phyloP scores from a whole-genome alignment of 352 stramenopile species.

The Blastocystis sp. region DNA sequence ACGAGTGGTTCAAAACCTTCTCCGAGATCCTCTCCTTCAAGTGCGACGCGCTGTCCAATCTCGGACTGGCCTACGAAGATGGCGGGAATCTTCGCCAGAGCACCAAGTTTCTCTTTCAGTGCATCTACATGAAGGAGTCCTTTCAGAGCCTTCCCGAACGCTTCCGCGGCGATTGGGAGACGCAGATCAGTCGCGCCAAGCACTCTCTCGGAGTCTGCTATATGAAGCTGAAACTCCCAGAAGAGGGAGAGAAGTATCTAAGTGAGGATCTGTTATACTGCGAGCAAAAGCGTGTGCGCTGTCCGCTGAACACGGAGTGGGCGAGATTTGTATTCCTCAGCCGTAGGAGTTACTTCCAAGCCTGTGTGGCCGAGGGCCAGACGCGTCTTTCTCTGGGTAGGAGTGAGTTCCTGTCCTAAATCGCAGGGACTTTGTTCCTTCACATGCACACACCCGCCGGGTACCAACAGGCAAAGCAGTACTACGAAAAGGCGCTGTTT shows the following conservation, averaged over 20 bases:
- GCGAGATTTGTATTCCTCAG: not conserved
- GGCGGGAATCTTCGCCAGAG: conserved; percentile 34
- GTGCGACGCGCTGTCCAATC: conserved; percentile 33
- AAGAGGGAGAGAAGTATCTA: conserved; percentile 57
- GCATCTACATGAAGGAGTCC: conserved; percentile 50
- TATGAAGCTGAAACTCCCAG: conserved; percentile 42
- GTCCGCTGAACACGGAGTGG: conserved; percentile 8
- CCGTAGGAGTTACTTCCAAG: conserved; percentile 7
- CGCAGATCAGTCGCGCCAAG: conserved; percentile 17
- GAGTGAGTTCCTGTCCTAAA: not conserved
- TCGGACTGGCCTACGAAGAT: conserved; percentile 58
- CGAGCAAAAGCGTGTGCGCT: not conserved
- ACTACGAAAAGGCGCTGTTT: conserved; percentile 40
- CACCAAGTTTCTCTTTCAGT: conserved; percentile 55
- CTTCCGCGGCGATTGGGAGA: conserved; percentile 11
- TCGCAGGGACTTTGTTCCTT: conserved; percentile 1
- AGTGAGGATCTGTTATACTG: conserved; percentile 24
- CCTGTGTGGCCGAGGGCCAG: conserved; percentile 54
- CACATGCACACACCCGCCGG: conserved; percentile 11
- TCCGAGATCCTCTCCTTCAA: conserved; percentile 40
- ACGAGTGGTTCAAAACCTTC: not conserved
- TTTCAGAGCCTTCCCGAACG: not conserved
- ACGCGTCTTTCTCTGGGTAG: conserved; percentile 28
- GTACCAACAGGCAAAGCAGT: conserved; percentile 28
- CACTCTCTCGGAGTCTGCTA: conserved; percentile 48